Conservation (phyloP, 192 early-diverging fungal genomes). For the Jimgerdemannia lactiflua region DNA sequence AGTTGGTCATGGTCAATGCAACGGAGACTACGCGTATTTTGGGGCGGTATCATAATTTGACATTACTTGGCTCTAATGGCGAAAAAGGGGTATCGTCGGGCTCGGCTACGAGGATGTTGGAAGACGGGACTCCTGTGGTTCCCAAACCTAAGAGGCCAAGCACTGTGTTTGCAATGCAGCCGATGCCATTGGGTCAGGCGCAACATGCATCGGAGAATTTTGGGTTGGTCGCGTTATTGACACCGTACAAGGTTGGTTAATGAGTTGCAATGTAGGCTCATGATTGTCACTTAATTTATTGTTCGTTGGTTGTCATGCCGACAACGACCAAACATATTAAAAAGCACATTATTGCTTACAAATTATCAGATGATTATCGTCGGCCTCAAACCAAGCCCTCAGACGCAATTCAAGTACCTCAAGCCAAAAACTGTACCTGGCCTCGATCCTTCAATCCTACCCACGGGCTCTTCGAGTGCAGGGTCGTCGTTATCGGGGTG, state of each 20-base stretch:
- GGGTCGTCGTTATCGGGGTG: slow-evolving; percentile 37
- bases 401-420: slow-evolving; percentile 54
- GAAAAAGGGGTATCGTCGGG: slow-evolving; percentile 6
- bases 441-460: background rate
- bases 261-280: no score
- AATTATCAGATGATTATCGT: slow-evolving; percentile 49
- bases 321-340: no score
- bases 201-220: slow-evolving; percentile 52
- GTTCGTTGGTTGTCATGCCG: no score
- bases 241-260: slow-evolving; percentile 51
- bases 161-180: slow-evolving; percentile 56
- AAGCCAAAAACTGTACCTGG: slow-evolving; percentile 36
- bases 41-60: slow-evolving; percentile 47
- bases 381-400: slow-evolving; percentile 52
- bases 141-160: slow-evolving; percentile 46
- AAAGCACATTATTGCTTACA: background rate
- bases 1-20: slow-evolving; percentile 57
- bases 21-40: slow-evolving; percentile 53
- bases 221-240: slow-evolving; percentile 56
- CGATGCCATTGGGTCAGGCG: slow-evolving; percentile 52
- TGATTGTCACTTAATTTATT: no score
- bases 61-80: slow-evolving; percentile 3
- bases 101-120: background rate
- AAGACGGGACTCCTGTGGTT: background rate
- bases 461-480: background rate